A percentile compares a stretch with the other conserved stretches of the same genome.
Evolutionary conservation across 2,329 filamentous ascomycete genomes (phyloP).

Genomic region (Colletotrichum aenigma): DNA sequence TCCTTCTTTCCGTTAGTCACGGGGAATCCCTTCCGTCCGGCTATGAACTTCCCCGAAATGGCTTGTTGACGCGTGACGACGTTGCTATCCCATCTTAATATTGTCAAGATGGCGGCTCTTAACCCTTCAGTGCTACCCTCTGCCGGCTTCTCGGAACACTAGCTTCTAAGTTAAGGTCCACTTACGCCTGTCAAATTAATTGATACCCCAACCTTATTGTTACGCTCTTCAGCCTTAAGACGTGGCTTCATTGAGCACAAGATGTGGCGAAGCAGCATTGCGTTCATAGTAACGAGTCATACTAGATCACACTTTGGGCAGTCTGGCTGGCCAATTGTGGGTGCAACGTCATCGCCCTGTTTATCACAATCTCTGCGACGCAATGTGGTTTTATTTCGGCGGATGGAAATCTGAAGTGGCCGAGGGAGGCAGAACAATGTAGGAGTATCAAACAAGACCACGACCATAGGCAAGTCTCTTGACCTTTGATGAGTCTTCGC

Average conservation of each 20-base stretch:
- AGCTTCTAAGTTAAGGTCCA: background rate
- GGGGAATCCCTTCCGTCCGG: background rate
- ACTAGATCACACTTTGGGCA: background rate
- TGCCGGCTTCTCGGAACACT: background rate
- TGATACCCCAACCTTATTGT: background rate
- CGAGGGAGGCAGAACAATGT: background rate
- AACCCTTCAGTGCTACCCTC: background rate
- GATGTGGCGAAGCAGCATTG: background rate
- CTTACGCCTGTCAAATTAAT: background rate
- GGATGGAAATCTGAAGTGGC: background rate
- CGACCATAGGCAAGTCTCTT: background rate
- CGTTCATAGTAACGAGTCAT: background rate
- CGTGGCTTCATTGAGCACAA: background rate
- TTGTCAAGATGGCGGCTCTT: background rate
- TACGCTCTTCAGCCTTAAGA: background rate
- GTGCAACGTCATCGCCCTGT: background rate
- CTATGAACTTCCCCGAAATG: background rate
- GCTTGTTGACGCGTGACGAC: background rate
- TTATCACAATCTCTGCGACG: background rate
- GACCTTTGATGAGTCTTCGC: background rate
- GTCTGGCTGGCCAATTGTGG: background rate
- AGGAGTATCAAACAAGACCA: background rate
- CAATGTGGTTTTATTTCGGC: background rate
- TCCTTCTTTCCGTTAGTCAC: background rate
- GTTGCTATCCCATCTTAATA: background rate